phyloP scores from a whole-genome alignment of 2,329 filamentous ascomycete species.

The Exophiala calicioides region DNA sequence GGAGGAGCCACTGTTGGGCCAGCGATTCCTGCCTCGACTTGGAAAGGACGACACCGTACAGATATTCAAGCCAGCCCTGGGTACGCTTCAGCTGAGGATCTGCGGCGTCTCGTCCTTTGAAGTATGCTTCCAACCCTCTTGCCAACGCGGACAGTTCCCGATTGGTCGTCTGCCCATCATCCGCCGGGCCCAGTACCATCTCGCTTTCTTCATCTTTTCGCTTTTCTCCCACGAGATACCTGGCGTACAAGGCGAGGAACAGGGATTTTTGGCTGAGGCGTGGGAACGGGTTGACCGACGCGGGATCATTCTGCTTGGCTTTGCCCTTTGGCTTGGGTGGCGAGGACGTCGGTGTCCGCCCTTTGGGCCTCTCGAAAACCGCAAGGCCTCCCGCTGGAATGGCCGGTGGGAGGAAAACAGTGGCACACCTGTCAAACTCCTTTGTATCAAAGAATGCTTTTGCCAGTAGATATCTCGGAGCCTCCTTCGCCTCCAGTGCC shows the following conservation, averaged over 20 bases:
- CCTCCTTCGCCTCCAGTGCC: constrained; percentile 73
- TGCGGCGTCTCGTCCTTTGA: constrained; percentile 58
- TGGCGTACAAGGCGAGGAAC: constrained; percentile 89
- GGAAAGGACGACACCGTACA: constrained; percentile 83
- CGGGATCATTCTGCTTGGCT: constrained; percentile 39
- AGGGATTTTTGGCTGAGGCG: constrained; percentile 83
- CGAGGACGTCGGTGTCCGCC: constrained; percentile 39
- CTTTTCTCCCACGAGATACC: constrained; percentile 91
- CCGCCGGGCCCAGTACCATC: constrained; percentile 92
- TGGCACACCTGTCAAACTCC: constrained; percentile 90
- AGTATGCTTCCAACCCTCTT: constrained; percentile 77
- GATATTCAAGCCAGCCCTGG: constrained; percentile 86
- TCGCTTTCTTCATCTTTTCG: constrained; percentile 94
- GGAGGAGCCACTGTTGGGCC: constrained; percentile 82
- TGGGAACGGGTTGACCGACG: constrained; percentile 44
- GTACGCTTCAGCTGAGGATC: constrained; percentile 29
- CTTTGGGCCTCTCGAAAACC: constrained; percentile 45
- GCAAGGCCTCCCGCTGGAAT: constrained; percentile 67
- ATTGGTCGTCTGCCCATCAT: constrained; percentile 80
- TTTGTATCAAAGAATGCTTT: constrained; percentile 95
- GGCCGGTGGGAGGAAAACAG: constrained; percentile 82
- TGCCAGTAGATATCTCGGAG: constrained; percentile 81
- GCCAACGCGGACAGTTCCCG: constrained; percentile 78
- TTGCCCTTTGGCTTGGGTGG: constrained; percentile 65
- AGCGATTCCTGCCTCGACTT: constrained; percentile 87